phyloP scores from a whole-genome alignment of 306 rosid genomes.

The Cyclanthera cordifolia region DNA sequence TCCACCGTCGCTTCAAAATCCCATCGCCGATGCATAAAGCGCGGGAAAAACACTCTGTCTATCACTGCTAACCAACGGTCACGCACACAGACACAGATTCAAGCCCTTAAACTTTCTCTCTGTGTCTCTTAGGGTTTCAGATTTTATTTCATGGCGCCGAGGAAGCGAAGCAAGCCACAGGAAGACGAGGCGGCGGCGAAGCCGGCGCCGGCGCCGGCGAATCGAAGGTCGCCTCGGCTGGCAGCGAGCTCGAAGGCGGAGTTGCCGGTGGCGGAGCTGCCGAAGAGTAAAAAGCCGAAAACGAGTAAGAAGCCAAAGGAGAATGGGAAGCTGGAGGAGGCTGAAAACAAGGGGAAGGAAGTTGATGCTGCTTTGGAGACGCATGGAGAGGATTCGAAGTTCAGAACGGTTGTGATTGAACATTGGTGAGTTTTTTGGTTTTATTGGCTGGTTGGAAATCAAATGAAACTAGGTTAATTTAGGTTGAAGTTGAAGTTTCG shows the following conservation, averaged over 20 bases:
- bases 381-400: slow-evolving; percentile 1
- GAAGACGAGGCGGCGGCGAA: slow-evolving; percentile 14
- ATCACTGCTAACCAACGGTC: slow-evolving; percentile 9
- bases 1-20: slow-evolving; percentile 17
- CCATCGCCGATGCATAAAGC: neutral
- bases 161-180: slow-evolving; percentile 18
- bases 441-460: neutral
- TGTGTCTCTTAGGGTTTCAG: neutral
- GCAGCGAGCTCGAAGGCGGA: slow-evolving; percentile 5
- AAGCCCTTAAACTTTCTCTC: neutral
- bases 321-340: slow-evolving; percentile 1
- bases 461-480: neutral
- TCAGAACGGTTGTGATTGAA: slow-evolving; percentile 33
- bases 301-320: neutral
- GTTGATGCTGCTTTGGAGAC: slow-evolving; percentile 2
- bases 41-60: slow-evolving; percentile 20
- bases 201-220: slow-evolving; percentile 13
- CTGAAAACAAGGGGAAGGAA: neutral
- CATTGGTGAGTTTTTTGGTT: slow-evolving; percentile 30
- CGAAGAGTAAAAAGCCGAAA: slow-evolving; percentile 14
- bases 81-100: neutral
- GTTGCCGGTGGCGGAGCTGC: neutral
- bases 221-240: slow-evolving; percentile 21
- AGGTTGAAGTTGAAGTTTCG: neutral
- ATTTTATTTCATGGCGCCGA: slow-evolving; percentile 29